phyloP scores from a whole-genome alignment of 2,329 filamentous ascomycete species.

The Pseudocercospora fijiensis region DNA sequence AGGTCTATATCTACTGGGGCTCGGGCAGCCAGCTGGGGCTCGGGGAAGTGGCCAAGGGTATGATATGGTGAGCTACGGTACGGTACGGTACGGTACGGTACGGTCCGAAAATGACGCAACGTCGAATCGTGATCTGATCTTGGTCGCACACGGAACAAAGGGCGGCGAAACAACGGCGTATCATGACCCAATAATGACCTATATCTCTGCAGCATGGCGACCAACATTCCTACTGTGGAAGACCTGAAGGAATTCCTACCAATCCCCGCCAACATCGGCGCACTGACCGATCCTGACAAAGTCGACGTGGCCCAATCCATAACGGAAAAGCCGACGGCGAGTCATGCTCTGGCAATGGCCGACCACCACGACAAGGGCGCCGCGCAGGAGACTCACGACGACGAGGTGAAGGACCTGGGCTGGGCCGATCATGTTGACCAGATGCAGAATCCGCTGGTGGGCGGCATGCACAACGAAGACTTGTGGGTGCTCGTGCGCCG shows the following conservation, averaged over 20 bases:
- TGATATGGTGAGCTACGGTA: no score
- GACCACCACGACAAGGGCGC: constrained; percentile 50
- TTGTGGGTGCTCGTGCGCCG: constrained; percentile 69
- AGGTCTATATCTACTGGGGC: no score
- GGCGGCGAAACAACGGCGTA: neutral
- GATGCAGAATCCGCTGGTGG: constrained; percentile 62
- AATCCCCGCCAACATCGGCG: constrained; percentile 35
- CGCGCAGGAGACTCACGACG: constrained; percentile 44
- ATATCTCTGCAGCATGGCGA: constrained; percentile 12
- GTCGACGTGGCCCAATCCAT: constrained; percentile 36
- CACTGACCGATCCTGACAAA: constrained; percentile 37
- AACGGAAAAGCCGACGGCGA: constrained; percentile 46
- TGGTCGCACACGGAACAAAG: neutral
- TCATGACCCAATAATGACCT: constrained; percentile 7
- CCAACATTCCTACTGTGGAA: constrained; percentile 7
- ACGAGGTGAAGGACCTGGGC: constrained; percentile 65
- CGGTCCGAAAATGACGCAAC: neutral
- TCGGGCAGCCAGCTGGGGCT: no score
- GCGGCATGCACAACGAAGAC: constrained; percentile 69
- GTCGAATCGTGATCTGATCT: neutral
- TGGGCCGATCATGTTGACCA: constrained; percentile 62
- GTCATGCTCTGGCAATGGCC: constrained; percentile 49
- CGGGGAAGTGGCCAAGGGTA: no score
- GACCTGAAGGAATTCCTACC: constrained; percentile 34
- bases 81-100: no score